Conservation (phyloP, 2,329 filamentous ascomycete genomes). For the Nothophaeocryptopus gaeumannii region DNA sequence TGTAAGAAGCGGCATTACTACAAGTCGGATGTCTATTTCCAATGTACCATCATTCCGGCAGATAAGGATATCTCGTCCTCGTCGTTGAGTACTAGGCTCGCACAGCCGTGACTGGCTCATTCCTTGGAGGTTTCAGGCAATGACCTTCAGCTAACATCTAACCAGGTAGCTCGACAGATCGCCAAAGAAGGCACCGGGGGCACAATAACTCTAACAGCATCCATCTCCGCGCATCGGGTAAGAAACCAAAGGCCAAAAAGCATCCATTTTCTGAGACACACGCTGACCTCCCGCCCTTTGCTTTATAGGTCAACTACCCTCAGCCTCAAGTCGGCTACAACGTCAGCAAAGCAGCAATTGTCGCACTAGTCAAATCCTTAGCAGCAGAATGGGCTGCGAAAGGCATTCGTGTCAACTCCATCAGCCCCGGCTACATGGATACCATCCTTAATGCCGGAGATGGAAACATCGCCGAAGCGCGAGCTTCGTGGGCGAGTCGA, state of each 20-base stretch:
- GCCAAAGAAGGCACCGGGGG: conserved; percentile 52
- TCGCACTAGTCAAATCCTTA: conserved; percentile 62
- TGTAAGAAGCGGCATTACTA: too few species aligned
- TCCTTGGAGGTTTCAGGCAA: too few species aligned
- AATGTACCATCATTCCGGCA: too few species aligned
- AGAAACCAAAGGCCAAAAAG: too few species aligned
- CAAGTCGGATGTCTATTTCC: too few species aligned
- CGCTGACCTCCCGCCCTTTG: too few species aligned
- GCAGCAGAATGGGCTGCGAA: conserved; percentile 71
- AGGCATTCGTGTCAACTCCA: conserved; percentile 68
- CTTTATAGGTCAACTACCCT: conserved; percentile 71
- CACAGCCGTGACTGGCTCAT: too few species aligned
- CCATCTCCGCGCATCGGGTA: conserved; percentile 64
- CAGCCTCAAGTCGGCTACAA: conserved; percentile 73
- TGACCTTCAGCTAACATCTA: too few species aligned
- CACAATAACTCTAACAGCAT: conserved; percentile 64
- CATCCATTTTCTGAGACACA: too few species aligned
- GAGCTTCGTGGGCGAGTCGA: conserved; percentile 33
- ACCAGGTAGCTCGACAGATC: conserved; percentile 51
- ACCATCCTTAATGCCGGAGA: conserved; percentile 62
- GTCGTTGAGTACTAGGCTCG: too few species aligned
- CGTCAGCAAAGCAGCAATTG: conserved; percentile 64
- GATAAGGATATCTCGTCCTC: too few species aligned
- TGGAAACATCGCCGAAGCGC: conserved; percentile 35
- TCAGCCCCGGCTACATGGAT: conserved; percentile 75